Base-by-base conservation (phyloP, 371 early-diverging fungal species). In the Mucor piriformis region DNA sequence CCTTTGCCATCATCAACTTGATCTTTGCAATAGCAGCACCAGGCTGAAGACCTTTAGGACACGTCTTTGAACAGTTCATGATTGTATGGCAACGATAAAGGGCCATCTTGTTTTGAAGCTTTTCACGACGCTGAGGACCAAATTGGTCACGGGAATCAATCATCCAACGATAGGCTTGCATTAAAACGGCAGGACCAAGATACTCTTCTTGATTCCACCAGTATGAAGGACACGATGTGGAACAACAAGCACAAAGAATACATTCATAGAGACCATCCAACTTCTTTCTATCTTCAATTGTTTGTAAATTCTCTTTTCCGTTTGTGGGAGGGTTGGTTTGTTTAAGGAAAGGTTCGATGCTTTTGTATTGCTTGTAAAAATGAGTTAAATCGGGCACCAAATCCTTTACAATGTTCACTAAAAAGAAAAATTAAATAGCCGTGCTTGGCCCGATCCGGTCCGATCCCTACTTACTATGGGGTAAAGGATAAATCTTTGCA, bases 81-180 rank as follows among this genome's bases (percentile, higher is more conserved):
- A 97, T 98, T 58, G 97, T 96, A 82, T 98, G 98, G 88, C 98
- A 98, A 52, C 96, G 92, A 84, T 95, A 98, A 10, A 96, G 83
- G 7, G 94, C 89, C 91, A 95, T 95, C 44, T 94, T 89, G 74
- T 95, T 94, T 76, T 98, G 96, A 63, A 98, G 82, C 50, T 86
- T 86, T 55, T 83, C 87, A 60, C 95, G 86, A 66, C 98, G 91
- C 73, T 96, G 92, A 55, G 75, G 63, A 35, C 92, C 92, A 70
- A 88, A 92, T 62, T 96, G 92, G 77, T 98, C 98, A 73, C 98
- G 91, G 37, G 92, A 90, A 77, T 97, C 98, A 52, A 88, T 88
- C 93, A 96, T 96, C 98, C 98, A 97, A 70, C 98, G 91, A 84
- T 95, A 96, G 33, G 97, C 93, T 80, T 96, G 96, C 91, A 97